Percentiles rank a stretch among this genome's conserved stretches.
Conservation (phyloP, 352 stramenopile species). For the Phytophthora foliorum region DNA sequence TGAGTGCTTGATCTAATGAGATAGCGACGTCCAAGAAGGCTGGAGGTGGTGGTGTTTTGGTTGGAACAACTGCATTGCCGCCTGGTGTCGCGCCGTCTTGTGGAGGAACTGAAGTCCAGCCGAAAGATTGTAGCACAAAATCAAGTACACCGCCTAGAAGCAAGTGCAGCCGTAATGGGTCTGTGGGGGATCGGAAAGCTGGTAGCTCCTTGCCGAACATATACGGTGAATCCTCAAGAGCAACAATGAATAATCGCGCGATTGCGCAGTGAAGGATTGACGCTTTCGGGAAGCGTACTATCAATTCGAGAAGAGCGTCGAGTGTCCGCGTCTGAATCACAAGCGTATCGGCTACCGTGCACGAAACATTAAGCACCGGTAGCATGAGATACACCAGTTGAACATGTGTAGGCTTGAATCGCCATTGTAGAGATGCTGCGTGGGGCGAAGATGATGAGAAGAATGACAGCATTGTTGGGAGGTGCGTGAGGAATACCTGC, state of each 20-base stretch:
- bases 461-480: constrained; percentile 54
- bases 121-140: constrained; percentile 53
- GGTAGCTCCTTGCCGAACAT: constrained; percentile 86
- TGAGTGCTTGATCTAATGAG: constrained; percentile 79
- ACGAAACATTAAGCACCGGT: constrained; percentile 80
- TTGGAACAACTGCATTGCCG: background rate
- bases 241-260: constrained; percentile 76
- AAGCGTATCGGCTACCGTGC: constrained; percentile 57
- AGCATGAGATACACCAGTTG: constrained; percentile 83
- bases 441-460: constrained; percentile 25
- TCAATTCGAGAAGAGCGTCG: constrained; percentile 86
- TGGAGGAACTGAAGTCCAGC: constrained; percentile 19
- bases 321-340: constrained; percentile 54
- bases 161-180: constrained; percentile 64
- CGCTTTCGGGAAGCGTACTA: constrained; percentile 93
- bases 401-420: constrained; percentile 70
- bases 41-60: constrained; percentile 41
- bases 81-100: background rate
- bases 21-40: constrained; percentile 80
- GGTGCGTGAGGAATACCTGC: constrained; percentile 56
- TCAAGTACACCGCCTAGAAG: constrained; percentile 58
- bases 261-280: constrained; percentile 78
- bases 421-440: constrained; percentile 28
- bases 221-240: constrained; percentile 81
- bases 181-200: constrained; percentile 60